Conservation (phyloP, 1,139 yeast species). For the Groenewaldozyma auringiensis region DNA sequence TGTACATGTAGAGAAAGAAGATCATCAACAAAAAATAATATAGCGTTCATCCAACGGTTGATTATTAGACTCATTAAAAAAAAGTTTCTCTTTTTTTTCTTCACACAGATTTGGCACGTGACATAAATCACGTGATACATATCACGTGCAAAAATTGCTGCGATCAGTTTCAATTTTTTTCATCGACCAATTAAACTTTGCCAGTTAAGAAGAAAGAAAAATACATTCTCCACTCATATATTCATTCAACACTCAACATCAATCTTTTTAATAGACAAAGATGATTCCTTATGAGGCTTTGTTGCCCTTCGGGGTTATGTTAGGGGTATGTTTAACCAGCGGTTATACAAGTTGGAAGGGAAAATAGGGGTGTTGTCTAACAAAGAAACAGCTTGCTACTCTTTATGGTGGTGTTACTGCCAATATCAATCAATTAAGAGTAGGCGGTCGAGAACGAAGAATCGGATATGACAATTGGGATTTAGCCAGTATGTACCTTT, state of each 20-base stretch:
- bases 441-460: conserved; percentile 5
- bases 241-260: background rate
- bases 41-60: too few relatives aligned
- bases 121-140: too few relatives aligned
- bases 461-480: background rate
- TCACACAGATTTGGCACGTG: too few relatives aligned
- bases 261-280: conserved; percentile 9
- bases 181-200: background rate
- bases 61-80: too few relatives aligned
- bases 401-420: background rate
- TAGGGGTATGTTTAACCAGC: conserved; percentile 35
- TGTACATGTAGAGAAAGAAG: too few relatives aligned
- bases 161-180: too few relatives aligned
- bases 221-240: too few relatives aligned
- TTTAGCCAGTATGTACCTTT: background rate
- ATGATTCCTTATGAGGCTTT: conserved; percentile 72
- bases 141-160: too few relatives aligned
- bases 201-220: background rate
- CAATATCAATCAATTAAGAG: background rate
- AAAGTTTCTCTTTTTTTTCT: too few relatives aligned
- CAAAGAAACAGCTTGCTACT: background rate
- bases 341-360: background rate
- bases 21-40: too few relatives aligned
- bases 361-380: too few relatives aligned
- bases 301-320: conserved; percentile 58